phyloP scores from a whole-genome alignment of 2,329 filamentous ascomycete genomes.

The Pseudocercospora pini-densiflorae region DNA sequence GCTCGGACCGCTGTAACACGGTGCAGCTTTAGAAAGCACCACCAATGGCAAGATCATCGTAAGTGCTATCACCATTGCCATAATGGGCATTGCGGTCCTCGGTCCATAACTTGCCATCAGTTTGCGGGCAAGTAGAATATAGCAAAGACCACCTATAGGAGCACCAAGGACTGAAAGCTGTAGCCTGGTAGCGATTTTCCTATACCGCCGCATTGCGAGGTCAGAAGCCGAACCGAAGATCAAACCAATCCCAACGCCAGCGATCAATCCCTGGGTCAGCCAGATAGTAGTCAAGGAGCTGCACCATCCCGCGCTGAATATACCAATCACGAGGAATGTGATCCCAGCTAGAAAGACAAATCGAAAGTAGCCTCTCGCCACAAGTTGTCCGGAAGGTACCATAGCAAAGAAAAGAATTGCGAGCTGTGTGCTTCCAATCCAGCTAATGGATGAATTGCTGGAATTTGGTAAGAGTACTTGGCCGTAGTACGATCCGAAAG shows the following conservation, averaged over 20 bases:
- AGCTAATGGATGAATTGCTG: background rate
- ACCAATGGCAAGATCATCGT: background rate
- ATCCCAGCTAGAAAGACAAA: background rate
- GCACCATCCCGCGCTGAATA: background rate
- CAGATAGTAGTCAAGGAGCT: background rate
- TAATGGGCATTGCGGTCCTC: background rate
- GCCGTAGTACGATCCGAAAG: constrained; percentile 1
- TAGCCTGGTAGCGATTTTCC: background rate
- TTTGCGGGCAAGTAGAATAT: background rate
- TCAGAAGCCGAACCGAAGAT: background rate
- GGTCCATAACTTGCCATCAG: background rate
- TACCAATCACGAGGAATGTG: background rate
- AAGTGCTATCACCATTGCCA: background rate
- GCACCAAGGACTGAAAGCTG: background rate
- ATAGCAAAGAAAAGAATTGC: background rate
- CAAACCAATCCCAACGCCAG: background rate
- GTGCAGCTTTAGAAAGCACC: background rate
- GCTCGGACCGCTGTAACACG: background rate
- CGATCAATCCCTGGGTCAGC: constrained; percentile 2
- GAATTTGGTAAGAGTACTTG: background rate
- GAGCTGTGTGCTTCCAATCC: constrained; percentile 12
- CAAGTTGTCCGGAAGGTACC: background rate
- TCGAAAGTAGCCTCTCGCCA: background rate
- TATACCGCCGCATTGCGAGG: background rate
- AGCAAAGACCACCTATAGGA: background rate